Base-by-base conservation (phyloP, 2,329 filamentous ascomycete genomes). In the Colletotrichum tofieldiae region DNA sequence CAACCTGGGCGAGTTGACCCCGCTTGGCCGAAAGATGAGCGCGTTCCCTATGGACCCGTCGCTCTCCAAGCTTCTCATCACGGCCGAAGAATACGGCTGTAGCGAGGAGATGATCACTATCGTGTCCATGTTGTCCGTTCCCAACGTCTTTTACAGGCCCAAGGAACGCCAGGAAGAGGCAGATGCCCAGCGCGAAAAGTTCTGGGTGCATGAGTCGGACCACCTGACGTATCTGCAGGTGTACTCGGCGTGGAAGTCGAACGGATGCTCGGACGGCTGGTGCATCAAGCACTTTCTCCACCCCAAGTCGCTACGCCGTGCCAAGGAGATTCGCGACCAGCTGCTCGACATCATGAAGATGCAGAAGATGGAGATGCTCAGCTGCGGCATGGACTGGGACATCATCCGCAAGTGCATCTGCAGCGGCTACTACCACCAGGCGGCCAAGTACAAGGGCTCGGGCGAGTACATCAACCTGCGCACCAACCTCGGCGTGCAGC, bases 81-180 rank as follows among this genome's bases (percentile, higher is more conserved):
- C 93, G 56, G 93, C 95, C 0, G 93, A 93, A 65, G 92, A 95
- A 74, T 98, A 98, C 80, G 93, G 91, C 56, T 99, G 96, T 83
- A 96, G 93, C 81, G 96, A 98, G 83, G 96, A 99, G 82, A 98
- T 99, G 93, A 90, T 98, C 29, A 98, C 95, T 0, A 98, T 99
- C 60, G 96, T 99, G 29, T 96, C 95, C 32, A 98, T 99, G 96
- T 89, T 99, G 11, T 97, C 94, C 0, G 96, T 99, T 0, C 96
- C 96, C 12, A 97, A 93, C 74, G 96, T 98, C 37, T 99, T 98
- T 83, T 98, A 98, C 84, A 91, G 97, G 8, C 96, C 96, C 3
- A 98, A 97, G 80, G 97, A 99, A 82, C 93, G 96, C 1, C 93
- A 98, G 78, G 96, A 99, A 79, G 96, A 99, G 84, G 96, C 96